Conservation (phyloP, 1,139 yeast genomes). For the Zygotorulaspora mrakii region DNA sequence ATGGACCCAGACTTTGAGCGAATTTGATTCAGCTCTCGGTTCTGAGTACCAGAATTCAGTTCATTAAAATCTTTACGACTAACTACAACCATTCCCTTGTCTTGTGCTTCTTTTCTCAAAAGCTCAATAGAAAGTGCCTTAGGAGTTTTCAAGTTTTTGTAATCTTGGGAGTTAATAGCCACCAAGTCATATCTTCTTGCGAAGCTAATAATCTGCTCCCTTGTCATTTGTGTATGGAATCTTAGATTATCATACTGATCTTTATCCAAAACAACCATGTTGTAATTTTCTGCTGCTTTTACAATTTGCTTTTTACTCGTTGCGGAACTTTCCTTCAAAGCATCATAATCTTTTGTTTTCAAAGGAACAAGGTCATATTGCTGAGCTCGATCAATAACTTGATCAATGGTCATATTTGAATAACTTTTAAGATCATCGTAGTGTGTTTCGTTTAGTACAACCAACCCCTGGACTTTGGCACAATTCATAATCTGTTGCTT, state of each 20-base stretch:
- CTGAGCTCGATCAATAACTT: not conserved
- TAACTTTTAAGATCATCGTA: not conserved
- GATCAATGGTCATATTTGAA: slow-evolving; percentile 1
- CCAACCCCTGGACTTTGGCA: not conserved
- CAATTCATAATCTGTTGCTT: not conserved
- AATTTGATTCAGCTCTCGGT: no score
- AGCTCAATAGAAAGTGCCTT: not conserved
- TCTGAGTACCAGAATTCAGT: not conserved
- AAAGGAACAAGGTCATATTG: slow-evolving; percentile 16
- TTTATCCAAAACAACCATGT: not conserved
- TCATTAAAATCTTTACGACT: not conserved
- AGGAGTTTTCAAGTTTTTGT: slow-evolving; percentile 10
- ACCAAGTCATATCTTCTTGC: slow-evolving; percentile 2
- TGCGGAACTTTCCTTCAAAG: not conserved
- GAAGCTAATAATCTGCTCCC: slow-evolving; percentile 1
- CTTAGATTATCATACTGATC: not conserved
- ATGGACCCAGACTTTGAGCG: not conserved
- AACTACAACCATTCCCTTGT: not conserved
- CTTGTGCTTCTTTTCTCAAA: not conserved
- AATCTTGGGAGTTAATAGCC: slow-evolving; percentile 3
- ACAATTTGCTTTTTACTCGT: not conserved
- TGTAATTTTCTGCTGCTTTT: not conserved
- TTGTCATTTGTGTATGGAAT: not conserved
- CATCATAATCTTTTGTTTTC: slow-evolving; percentile 15
- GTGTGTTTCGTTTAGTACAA: not conserved